Percentiles rank a stretch among this genome's conserved stretches.
phyloP scores from a whole-genome alignment of 441 rosid genomes.

The Adansonia rubrostipa region DNA sequence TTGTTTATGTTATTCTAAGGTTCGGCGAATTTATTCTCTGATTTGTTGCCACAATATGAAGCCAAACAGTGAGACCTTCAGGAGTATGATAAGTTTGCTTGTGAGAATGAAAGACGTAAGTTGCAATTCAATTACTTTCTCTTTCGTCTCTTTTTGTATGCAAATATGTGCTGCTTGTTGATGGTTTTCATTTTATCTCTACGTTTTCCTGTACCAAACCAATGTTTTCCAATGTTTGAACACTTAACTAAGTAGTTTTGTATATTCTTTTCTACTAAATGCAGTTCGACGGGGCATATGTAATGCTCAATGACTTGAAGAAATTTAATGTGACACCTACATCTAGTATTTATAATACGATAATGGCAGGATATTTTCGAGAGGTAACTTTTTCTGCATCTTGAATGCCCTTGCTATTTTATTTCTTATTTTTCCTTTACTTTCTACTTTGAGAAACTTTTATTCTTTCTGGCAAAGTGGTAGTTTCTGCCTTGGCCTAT shows the following conservation, averaged over 20 bases:
- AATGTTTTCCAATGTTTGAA: slow-evolving; percentile 15
- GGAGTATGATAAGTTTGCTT: slow-evolving; percentile 63
- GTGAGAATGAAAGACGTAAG: slow-evolving; percentile 88
- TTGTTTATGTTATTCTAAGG: slow-evolving; percentile 43
- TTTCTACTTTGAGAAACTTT: background rate
- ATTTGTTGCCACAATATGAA: slow-evolving; percentile 53
- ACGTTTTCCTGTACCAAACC: slow-evolving; percentile 1
- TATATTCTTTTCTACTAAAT: slow-evolving; percentile 26
- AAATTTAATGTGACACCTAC: slow-evolving; percentile 60
- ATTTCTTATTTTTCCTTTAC: background rate
- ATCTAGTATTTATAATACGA: slow-evolving; percentile 70
- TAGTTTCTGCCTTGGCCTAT: background rate
- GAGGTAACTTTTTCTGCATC: slow-evolving; percentile 53
- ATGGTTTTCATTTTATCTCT: slow-evolving; percentile 25
- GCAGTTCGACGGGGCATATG: slow-evolving; percentile 81
- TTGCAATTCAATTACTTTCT: slow-evolving; percentile 23
- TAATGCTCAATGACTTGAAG: slow-evolving; percentile 67
- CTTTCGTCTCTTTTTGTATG: background rate
- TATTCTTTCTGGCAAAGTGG: background rate
- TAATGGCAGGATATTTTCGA: slow-evolving; percentile 78
- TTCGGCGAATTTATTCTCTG: slow-evolving; percentile 60
- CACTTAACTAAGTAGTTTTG: background rate
- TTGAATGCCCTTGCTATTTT: slow-evolving; percentile 21
- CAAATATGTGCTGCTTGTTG: slow-evolving; percentile 10
- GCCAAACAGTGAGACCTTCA: slow-evolving; percentile 71